Evolutionary conservation across 1,284 basidiomycete species (phyloP).

Genomic region (Austroboletus niveus): DNA sequence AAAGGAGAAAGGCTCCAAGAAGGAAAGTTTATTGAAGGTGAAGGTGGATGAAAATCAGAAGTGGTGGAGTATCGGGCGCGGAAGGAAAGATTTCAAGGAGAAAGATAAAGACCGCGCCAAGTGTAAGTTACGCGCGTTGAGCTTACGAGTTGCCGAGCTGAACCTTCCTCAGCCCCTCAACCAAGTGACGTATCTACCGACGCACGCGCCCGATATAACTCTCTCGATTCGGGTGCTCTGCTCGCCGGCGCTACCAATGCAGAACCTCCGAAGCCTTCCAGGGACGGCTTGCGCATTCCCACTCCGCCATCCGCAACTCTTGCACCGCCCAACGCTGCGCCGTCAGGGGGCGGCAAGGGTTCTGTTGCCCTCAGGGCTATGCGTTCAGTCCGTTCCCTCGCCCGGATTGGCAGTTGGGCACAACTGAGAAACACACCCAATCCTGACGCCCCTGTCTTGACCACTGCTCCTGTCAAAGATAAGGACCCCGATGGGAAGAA

Average conservation of each 20-base stretch:
- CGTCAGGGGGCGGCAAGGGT: slow-evolving; percentile 30
- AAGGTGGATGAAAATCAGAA: slow-evolving; percentile 64
- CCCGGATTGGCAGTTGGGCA: slow-evolving; percentile 69
- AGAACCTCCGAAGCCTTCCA: slow-evolving; percentile 9
- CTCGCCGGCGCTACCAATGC: slow-evolving; percentile 30
- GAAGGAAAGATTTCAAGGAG: slow-evolving; percentile 65
- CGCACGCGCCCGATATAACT: slow-evolving; percentile 55
- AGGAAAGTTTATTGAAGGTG: slow-evolving; percentile 21
- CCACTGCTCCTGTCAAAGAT: slow-evolving; percentile 24
- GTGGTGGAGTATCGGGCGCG: slow-evolving; percentile 78
- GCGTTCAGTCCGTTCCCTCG: slow-evolving; percentile 67
- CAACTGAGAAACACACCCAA: slow-evolving; percentile 46
- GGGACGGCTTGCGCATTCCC: slow-evolving; percentile 16
- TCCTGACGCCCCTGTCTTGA: slow-evolving; percentile 30
- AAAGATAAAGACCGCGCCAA: slow-evolving; percentile 39
- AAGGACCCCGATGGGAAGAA: slow-evolving; percentile 37
- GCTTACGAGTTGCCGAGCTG: not conserved
- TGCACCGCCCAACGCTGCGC: slow-evolving; percentile 27
- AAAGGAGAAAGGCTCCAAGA: slow-evolving; percentile 32
- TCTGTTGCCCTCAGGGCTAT: slow-evolving; percentile 78
- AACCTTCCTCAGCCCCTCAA: slow-evolving; percentile 43
- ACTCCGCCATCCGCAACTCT: slow-evolving; percentile 16
- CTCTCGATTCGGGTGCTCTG: slow-evolving; percentile 59
- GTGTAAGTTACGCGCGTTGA: slow-evolving; percentile 35
- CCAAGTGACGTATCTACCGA: slow-evolving; percentile 32